phyloP scores from a whole-genome alignment of 257 asterid genomes.

The Thymus mandschuricus region DNA sequence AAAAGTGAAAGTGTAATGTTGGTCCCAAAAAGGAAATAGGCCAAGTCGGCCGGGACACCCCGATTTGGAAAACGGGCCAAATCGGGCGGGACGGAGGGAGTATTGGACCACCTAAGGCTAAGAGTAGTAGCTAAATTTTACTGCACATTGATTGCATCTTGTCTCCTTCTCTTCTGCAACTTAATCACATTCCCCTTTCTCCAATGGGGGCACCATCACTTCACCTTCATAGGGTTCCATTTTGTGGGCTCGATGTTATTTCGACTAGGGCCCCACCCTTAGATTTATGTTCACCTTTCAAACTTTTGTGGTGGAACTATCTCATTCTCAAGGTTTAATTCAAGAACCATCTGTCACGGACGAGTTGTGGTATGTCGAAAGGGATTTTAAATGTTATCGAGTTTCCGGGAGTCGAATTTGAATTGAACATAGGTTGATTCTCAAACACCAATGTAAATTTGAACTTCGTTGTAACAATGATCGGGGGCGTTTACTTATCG shows the following conservation, averaged over 20 bases:
- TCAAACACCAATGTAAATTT: too few species aligned
- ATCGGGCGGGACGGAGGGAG: too few species aligned
- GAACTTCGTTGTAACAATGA: too few species aligned
- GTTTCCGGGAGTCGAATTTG: too few species aligned
- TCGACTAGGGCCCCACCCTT: slow-evolving; percentile 27
- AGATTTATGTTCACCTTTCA: background rate
- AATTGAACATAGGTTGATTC: too few species aligned
- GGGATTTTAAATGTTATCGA: background rate
- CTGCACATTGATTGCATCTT: slow-evolving; percentile 35
- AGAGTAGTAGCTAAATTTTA: slow-evolving; percentile 7
- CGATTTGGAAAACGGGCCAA: too few species aligned
- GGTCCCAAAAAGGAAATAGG: too few species aligned
- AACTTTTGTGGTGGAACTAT: background rate
- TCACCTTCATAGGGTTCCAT: slow-evolving; percentile 40
- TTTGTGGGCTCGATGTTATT: slow-evolving; percentile 37
- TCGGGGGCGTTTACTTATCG: too few species aligned
- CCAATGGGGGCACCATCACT: slow-evolving; percentile 22
- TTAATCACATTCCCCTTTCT: slow-evolving; percentile 38
- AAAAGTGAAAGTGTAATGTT: too few species aligned
- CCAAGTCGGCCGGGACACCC: too few species aligned
- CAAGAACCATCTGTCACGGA: slow-evolving; percentile 29
- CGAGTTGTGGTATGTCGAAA: background rate
- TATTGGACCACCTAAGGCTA: slow-evolving; percentile 36
- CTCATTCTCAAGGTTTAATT: slow-evolving; percentile 1
- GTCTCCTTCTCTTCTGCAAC: slow-evolving; percentile 33